Percentiles rank a stretch among this genome's conserved stretches.
These are phyloP conservation scores for Scenedesmus sp. DNA, from an alignment of 163 green algal genomes.

Conservation along the genomic window DNA sequence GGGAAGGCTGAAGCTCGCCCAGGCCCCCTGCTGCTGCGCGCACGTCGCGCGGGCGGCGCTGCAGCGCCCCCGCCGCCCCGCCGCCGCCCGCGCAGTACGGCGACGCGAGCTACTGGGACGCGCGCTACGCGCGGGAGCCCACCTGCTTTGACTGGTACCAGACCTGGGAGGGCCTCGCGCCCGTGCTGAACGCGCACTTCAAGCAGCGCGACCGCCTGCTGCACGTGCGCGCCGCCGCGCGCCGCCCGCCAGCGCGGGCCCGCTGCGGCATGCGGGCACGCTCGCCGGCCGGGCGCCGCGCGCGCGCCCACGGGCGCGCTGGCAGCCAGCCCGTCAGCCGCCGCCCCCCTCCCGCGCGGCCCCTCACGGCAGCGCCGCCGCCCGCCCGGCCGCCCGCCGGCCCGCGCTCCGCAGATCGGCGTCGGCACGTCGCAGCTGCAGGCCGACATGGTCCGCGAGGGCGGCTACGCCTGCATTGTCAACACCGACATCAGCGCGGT, in stretches of 20 bases:
- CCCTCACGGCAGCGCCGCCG: background rate
- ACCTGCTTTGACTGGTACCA: slow-evolving; percentile 58
- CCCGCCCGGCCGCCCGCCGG: background rate
- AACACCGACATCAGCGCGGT: slow-evolving; percentile 61
- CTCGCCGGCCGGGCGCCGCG: background rate
- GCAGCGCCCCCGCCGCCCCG: no score
- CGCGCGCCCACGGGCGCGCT: no score
- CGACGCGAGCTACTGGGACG: slow-evolving; percentile 60
- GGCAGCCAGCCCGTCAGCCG: background rate
- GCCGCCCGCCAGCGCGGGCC: background rate
- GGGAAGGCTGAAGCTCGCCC: no score
- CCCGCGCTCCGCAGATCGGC: slow-evolving; percentile 50
- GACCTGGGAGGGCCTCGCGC: slow-evolving; percentile 49
- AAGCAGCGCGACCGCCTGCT: slow-evolving; percentile 32
- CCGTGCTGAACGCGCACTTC: slow-evolving; percentile 46
- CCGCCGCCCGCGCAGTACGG: slow-evolving; percentile 50
- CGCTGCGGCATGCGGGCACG: background rate
- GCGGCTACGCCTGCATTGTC: slow-evolving; percentile 51
- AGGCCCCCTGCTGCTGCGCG: no score
- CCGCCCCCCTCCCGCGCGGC: no score
- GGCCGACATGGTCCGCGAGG: slow-evolving; percentile 57
- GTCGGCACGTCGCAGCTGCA: slow-evolving; percentile 65
- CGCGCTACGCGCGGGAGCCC: slow-evolving; percentile 55
- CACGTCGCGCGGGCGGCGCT: no score
- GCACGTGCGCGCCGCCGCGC: slow-evolving; percentile 35